Conservation (phyloP, 2,329 filamentous ascomycete genomes). For the Xylariomycetidae sp. region DNA sequence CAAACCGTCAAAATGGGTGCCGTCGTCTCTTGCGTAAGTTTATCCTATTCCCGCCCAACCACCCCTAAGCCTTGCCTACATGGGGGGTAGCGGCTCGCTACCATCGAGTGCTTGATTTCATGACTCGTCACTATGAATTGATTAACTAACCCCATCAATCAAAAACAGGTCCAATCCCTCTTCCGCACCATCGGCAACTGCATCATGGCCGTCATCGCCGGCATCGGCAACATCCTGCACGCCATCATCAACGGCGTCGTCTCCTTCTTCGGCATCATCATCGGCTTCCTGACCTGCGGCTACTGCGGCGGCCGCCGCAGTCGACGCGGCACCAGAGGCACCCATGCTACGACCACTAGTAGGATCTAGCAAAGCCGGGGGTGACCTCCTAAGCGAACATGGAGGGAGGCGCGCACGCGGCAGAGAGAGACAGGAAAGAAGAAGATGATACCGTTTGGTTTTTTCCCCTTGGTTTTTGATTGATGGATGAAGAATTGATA, state of each 20-base stretch:
- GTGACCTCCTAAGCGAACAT: background rate
- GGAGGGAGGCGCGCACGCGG: no score
- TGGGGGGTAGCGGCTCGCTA: no score
- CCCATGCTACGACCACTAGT: conserved; percentile 26
- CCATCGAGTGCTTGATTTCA: no score
- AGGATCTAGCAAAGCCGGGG: conserved; percentile 22
- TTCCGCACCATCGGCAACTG: conserved; percentile 61
- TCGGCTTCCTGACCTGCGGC: conserved; percentile 60
- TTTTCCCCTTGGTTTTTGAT: no score
- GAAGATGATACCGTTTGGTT: no score
- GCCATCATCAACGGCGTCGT: conserved; percentile 66
- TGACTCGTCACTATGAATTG: background rate
- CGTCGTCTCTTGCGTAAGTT: conserved; percentile 76
- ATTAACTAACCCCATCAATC: conserved; percentile 20
- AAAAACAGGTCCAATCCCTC: conserved; percentile 48
- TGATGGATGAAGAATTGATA: no score
- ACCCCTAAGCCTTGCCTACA: background rate
- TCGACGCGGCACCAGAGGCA: conserved; percentile 14
- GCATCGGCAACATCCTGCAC: conserved; percentile 59
- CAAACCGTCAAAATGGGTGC: conserved; percentile 64
- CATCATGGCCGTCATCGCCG: conserved; percentile 65
- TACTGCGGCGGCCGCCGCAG: conserved; percentile 28
- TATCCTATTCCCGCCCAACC: conserved; percentile 1
- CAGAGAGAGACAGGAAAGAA: conserved; percentile 4
- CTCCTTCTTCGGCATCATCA: conserved; percentile 59